Base-by-base conservation (phyloP, 441 rosid genomes). In the Kokia cookei region DNA sequence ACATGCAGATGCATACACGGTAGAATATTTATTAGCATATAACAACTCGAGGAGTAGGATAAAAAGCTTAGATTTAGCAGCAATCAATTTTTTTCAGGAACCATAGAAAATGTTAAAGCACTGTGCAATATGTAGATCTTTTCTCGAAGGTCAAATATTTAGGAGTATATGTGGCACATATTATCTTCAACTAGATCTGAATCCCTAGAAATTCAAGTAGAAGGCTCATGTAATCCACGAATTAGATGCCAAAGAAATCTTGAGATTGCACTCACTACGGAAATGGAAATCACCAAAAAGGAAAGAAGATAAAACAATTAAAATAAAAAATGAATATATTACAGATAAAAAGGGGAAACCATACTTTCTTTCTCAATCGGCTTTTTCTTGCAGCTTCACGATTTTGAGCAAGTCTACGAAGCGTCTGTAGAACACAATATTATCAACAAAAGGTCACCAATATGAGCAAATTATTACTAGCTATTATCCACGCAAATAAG, bases 301-400 rank as follows among this genome's bases (percentile, higher is more conserved):
- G n/a, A 40, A 81, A 13, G 19, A 2, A 50, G 15, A 40, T 59
- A 67, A 48, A 55, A 69, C 57, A 4, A 22, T 29, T 5, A 35
- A 37, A 67, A n/a, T 19, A 69, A 10, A 15, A 73, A 24, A 55
- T 10, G 6, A 37, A 9, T 57, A 58, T 12, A 51, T n/a, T 51
- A 24, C 54, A 35, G 37, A 37, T 48, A 47, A 48, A 19, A 67
- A 2, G 50, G 48, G 48, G 61, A 51, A 62, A 17, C 61, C 80
- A 60, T 83, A 91, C 99, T 73, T 96, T 94, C 84, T 96, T 96
- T 82, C 98, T 88, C 82, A 96, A 80, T 77, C 99, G 90, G 83
- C 99, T 96, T 85, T 96, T 96, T 78, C 98, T 90, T 65, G 99
- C 99, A 59, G 99, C 99, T 84, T 96, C 99, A 58, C 98, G 96